Conservation (phyloP, 345 rosid species). For the Eucalyptus marginata region DNA sequence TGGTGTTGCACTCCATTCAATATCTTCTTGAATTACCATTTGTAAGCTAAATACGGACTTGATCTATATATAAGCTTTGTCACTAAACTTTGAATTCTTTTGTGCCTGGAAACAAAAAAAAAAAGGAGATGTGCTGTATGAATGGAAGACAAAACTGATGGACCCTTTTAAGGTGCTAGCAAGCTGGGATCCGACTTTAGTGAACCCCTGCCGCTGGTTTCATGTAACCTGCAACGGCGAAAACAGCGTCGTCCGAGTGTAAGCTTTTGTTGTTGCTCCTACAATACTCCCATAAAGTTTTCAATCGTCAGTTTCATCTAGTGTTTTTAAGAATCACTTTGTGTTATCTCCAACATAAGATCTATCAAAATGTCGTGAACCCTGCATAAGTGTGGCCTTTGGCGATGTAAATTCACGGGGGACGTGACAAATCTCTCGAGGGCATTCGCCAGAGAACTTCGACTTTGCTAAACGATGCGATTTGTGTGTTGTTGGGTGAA, state of each 20-base stretch:
- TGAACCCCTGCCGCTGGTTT: constrained; percentile 37
- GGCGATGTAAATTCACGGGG: background rate
- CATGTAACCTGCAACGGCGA: constrained; percentile 21
- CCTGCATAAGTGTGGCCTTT: background rate
- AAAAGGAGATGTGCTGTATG: constrained; percentile 17
- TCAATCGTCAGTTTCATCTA: background rate
- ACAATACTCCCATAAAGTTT: background rate
- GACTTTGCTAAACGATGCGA: background rate
- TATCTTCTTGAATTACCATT: background rate
- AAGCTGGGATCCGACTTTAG: constrained; percentile 29
- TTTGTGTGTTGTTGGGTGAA: background rate
- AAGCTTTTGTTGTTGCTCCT: background rate
- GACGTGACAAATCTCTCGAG: background rate
- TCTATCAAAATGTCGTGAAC: background rate
- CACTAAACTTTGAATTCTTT: background rate
- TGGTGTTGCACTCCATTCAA: background rate
- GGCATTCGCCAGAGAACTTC: background rate
- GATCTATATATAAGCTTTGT: background rate
- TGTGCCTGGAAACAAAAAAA: background rate
- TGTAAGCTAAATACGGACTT: background rate
- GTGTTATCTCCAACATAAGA: background rate
- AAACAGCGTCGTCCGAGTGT: constrained; percentile 15
- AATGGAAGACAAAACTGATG: constrained; percentile 4
- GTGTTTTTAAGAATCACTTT: background rate
- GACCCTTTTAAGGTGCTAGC: constrained; percentile 24